These are phyloP conservation scores for Cicer cuneatum DNA, from an alignment of 306 rosid species.

Conservation along the genomic window DNA sequence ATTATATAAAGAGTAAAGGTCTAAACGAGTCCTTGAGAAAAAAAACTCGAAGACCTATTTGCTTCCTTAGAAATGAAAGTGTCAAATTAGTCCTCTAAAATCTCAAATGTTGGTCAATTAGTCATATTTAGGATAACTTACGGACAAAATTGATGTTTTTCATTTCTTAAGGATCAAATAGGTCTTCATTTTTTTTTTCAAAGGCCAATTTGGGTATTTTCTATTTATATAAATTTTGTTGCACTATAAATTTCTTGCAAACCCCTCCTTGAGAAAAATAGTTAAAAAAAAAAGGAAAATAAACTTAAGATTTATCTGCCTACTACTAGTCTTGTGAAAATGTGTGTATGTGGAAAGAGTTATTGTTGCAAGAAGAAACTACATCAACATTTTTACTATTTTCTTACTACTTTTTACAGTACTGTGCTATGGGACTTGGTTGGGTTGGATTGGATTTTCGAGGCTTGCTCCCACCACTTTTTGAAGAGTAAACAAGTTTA, in stretches of 20 bases:
- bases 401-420: slow-evolving; percentile 60
- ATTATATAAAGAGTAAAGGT: background rate
- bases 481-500: slow-evolving; percentile 75
- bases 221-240: background rate
- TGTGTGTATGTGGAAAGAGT: background rate
- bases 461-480: slow-evolving; percentile 92
- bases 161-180: slow-evolving; percentile 6
- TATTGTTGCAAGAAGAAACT: slow-evolving; percentile 33
- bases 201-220: background rate
- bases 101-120: background rate
- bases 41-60: background rate
- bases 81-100: background rate
- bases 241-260: slow-evolving; percentile 22
- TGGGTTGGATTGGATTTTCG: slow-evolving; percentile 99
- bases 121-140: background rate
- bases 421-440: slow-evolving; percentile 99
- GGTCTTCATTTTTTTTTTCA: background rate
- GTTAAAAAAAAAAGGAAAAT: background rate
- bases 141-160: background rate
- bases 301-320: slow-evolving; percentile 20
- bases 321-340: slow-evolving; percentile 35
- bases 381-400: slow-evolving; percentile 41
- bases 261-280: background rate
- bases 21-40: background rate
- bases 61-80: background rate